These are phyloP conservation scores for Globisporangium recalcitrans DNA, from an alignment of 352 stramenopile species.

Conservation along the genomic window DNA sequence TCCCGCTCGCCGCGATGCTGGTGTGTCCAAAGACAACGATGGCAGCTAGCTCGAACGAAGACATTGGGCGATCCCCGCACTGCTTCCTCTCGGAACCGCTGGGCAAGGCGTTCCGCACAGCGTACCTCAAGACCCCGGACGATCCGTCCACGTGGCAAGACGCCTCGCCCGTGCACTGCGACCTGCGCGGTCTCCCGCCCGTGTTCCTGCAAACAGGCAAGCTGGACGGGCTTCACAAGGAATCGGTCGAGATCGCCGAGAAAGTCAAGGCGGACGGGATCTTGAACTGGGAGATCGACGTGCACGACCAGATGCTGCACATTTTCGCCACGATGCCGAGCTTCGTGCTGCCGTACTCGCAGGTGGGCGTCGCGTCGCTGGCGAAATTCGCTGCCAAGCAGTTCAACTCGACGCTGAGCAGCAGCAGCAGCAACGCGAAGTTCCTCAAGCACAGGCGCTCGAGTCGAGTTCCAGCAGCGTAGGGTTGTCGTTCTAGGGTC, in stretches of 20 bases:
- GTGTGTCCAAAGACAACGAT: constrained; percentile 31
- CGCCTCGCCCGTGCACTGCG: constrained; percentile 37
- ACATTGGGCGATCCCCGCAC: constrained; percentile 15
- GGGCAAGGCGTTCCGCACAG: constrained; percentile 18
- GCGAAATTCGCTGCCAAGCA: constrained; percentile 34
- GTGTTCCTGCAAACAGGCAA: constrained; percentile 39
- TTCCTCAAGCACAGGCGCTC: constrained; percentile 3
- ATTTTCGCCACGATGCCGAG: constrained; percentile 35
- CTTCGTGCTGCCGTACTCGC: constrained; percentile 32
- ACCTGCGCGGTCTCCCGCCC: constrained; percentile 31
- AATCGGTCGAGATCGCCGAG: constrained; percentile 26
- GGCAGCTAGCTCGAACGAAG: constrained; percentile 14
- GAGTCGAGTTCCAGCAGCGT: background rate
- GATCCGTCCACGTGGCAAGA: constrained; percentile 31
- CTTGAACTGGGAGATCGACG: constrained; percentile 38
- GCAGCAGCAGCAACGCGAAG: background rate
- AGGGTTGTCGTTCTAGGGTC: background rate
- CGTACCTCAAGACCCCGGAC: constrained; percentile 21
- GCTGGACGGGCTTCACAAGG: constrained; percentile 36
- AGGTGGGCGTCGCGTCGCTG: constrained; percentile 25
- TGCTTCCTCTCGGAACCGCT: constrained; percentile 29
- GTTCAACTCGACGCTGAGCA: constrained; percentile 6
- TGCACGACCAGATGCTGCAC: constrained; percentile 35
- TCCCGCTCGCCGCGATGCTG: constrained; percentile 32
- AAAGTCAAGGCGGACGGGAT: constrained; percentile 34